Percentiles rank a stretch among this genome's conserved stretches.
Conservation (phyloP, 768 basidiomycete genomes). For the Lentinula edodes region DNA sequence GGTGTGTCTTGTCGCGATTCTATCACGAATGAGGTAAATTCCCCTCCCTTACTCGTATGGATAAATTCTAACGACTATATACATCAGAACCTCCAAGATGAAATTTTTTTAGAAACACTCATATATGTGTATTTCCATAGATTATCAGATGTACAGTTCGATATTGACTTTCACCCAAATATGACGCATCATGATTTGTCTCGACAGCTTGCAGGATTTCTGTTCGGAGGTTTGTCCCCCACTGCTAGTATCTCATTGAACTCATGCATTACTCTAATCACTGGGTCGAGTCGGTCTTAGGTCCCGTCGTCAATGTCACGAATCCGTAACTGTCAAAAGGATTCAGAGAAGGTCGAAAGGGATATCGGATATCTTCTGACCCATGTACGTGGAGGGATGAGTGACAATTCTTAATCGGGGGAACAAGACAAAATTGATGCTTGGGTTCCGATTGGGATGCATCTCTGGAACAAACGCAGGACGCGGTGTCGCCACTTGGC, state of each 20-base stretch:
- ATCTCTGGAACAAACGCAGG: no score
- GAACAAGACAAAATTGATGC: no score
- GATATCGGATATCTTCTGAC: no score
- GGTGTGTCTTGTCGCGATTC: slow-evolving; percentile 37
- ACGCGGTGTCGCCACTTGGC: no score
- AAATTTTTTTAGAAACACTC: slow-evolving; percentile 34
- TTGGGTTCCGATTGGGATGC: no score
- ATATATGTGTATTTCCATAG: neutral
- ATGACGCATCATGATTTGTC: no score
- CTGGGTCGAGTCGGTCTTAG: neutral
- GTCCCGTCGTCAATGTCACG: neutral
- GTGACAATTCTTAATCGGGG: no score
- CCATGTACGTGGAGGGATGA: no score
- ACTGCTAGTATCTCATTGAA: neutral
- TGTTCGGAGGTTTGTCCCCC: neutral
- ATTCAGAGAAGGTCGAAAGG: neutral
- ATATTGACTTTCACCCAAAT: no score
- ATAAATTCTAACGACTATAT: neutral
- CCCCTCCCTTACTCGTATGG: neutral
- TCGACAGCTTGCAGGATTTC: no score
- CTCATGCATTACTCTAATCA: neutral
- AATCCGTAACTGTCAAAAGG: neutral
- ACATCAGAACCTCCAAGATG: slow-evolving; percentile 58
- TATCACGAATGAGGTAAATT: slow-evolving; percentile 47
- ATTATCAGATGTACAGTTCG: no score